Conservation (phyloP, 768 basidiomycete species). For the Macrolepiota albuminosa region DNA sequence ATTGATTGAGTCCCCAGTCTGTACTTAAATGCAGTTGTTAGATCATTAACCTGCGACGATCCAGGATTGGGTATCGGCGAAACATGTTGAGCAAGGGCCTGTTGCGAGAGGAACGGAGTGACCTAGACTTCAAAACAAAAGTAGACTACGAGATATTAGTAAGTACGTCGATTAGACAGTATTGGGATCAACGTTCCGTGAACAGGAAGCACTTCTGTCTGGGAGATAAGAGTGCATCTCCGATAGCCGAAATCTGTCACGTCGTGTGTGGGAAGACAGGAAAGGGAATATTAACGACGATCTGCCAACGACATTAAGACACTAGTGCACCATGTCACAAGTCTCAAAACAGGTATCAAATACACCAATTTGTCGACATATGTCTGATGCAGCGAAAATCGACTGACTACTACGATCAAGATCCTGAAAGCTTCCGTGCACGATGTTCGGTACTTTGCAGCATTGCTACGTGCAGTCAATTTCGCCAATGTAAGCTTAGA, state of each 20-base stretch:
- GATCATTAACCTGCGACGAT: slow-evolving; percentile 62
- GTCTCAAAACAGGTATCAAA: neutral
- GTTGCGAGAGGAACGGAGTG: too few species aligned
- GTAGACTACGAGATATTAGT: too few species aligned
- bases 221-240: slow-evolving; percentile 8
- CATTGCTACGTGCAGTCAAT: slow-evolving; percentile 76
- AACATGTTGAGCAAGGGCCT: too few species aligned
- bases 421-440: slow-evolving; percentile 70
- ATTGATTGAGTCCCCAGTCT: slow-evolving; percentile 50
- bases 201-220: slow-evolving; percentile 92
- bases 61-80: slow-evolving; percentile 78
- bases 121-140: too few species aligned
- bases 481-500: slow-evolving; percentile 63
- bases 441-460: slow-evolving; percentile 78
- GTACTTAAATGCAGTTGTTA: slow-evolving; percentile 48
- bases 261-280: too few species aligned
- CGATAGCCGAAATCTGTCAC: neutral
- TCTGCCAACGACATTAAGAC: neutral
- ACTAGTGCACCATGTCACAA: neutral
- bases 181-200: slow-evolving; percentile 85
- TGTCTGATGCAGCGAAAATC: neutral
- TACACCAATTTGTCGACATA: neutral
- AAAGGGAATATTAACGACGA: too few species aligned
- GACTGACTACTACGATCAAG: slow-evolving; percentile 9
- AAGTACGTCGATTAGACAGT: too few species aligned